A percentile compares a stretch with the other conserved stretches of the same genome.
Evolutionary conservation across 768 basidiomycete species (phyloP).

Genomic region (Termitomyces sp.): DNA sequence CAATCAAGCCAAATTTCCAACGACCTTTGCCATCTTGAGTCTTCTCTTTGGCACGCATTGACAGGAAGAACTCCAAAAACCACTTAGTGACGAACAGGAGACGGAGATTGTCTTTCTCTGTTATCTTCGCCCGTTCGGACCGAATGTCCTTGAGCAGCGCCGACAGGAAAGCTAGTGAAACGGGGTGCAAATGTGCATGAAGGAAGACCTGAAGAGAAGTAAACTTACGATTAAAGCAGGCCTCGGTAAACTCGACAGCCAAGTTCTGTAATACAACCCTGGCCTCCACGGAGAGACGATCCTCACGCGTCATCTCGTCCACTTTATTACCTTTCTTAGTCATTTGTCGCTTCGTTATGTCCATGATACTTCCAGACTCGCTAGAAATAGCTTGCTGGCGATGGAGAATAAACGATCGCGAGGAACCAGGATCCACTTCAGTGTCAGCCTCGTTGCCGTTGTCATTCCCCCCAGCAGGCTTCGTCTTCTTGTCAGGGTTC

Average conservation of each 20-base stretch:
- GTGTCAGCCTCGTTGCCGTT: slow-evolving; percentile 19
- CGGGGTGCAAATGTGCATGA: neutral
- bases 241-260: slow-evolving; percentile 69
- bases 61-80: slow-evolving; percentile 89
- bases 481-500: slow-evolving; percentile 47
- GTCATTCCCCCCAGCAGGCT: slow-evolving; percentile 5
- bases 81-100: slow-evolving; percentile 85
- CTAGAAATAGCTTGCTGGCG: slow-evolving; percentile 73
- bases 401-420: slow-evolving; percentile 72
- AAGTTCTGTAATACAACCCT: slow-evolving; percentile 59
- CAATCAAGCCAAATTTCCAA: slow-evolving; percentile 72
- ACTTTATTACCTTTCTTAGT: slow-evolving; percentile 53
- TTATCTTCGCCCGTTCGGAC: slow-evolving; percentile 85
- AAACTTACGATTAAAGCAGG: slow-evolving; percentile 83
- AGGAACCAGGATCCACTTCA: slow-evolving; percentile 21
- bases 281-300: slow-evolving; percentile 65
- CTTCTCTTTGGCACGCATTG: slow-evolving; percentile 37
- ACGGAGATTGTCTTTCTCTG: slow-evolving; percentile 92
- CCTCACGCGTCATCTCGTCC: slow-evolving; percentile 65
- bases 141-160: slow-evolving; percentile 89
- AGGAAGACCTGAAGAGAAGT: slow-evolving; percentile 11
- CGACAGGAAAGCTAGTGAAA: slow-evolving; percentile 71
- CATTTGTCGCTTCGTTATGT: slow-evolving; percentile 59
- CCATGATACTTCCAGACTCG: slow-evolving; percentile 67
- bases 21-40: slow-evolving; percentile 21